Evolutionary conservation across 2,329 filamentous ascomycete species (phyloP).

Genomic region (Zymoseptoria tritici): DNA sequence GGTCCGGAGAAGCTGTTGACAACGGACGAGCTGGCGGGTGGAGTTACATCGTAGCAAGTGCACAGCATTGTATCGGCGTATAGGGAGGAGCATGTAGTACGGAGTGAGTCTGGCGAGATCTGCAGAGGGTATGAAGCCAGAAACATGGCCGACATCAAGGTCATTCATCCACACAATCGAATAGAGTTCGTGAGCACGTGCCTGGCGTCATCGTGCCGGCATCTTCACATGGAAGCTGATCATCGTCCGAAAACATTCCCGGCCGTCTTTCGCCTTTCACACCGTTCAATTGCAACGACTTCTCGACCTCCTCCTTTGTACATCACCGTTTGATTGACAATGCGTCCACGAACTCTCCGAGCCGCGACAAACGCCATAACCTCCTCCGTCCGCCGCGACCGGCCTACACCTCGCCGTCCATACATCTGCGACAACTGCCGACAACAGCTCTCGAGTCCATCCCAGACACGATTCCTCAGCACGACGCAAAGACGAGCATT

Average conservation of each 20-base stretch:
- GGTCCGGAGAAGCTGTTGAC: conserved; percentile 42
- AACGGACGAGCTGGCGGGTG: conserved; percentile 21
- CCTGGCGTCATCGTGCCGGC: not conserved
- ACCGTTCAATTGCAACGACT: not conserved
- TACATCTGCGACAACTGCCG: conserved; percentile 18
- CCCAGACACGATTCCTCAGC: not conserved
- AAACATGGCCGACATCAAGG: not conserved
- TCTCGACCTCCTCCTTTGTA: not conserved
- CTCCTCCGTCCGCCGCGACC: not conserved
- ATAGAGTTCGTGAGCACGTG: not conserved
- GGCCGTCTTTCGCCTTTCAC: not conserved
- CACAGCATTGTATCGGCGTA: not conserved
- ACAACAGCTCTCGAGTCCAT: not conserved
- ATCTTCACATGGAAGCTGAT: not conserved
- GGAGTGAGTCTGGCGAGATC: not conserved
- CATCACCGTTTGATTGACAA: not conserved
- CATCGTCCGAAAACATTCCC: not conserved
- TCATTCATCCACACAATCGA: not conserved
- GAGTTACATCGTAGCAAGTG: conserved; percentile 3
- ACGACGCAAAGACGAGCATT: conserved; percentile 3
- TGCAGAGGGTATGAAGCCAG: not conserved
- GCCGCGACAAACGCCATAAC: not conserved
- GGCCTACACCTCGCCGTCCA: conserved; percentile 3
- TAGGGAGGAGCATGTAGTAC: not conserved
- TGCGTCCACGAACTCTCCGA: not conserved